A percentile compares a stretch with the other conserved stretches of the same genome.
Evolutionary conservation across 805 yeast species (phyloP).

Genomic region (Sugiyamaella floridensis): DNA sequence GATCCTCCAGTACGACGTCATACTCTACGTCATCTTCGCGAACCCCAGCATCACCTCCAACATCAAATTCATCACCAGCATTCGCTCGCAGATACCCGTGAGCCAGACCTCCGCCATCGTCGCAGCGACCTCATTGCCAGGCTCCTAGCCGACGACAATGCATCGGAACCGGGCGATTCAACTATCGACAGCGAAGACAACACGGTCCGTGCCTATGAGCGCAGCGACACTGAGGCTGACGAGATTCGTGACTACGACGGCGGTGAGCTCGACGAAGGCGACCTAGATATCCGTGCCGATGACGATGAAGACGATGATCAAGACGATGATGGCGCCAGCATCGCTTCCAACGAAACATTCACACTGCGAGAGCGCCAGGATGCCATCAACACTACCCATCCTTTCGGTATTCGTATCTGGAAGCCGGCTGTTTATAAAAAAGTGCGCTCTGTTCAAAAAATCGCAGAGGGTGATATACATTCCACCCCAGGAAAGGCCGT

Average conservation of each 20-base stretch:
- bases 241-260: conserved; percentile 3
- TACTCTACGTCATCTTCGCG: not conserved
- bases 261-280: conserved; percentile 7
- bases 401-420: conserved; percentile 98
- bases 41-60: not conserved
- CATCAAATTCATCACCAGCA: not conserved
- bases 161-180: conserved; percentile 5
- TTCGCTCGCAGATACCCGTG: not conserved
- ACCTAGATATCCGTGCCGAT: conserved; percentile 2
- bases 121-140: conserved; percentile 14
- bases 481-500: conserved; percentile 53
- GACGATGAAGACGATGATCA: conserved; percentile 12
- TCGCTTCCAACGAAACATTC: conserved; percentile 61
- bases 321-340: conserved; percentile 29
- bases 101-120: conserved; percentile 10
- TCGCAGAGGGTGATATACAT: conserved; percentile 92
- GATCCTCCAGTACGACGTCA: not conserved
- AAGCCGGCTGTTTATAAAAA: conserved; percentile 95
- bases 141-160: conserved; percentile 7
- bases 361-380: conserved; percentile 89
- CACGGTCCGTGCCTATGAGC: conserved; percentile 4
- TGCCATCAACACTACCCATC: conserved; percentile 94
- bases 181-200: conserved; percentile 3
- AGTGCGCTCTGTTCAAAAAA: conserved; percentile 79
- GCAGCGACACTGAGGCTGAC: conserved; percentile 4